Evolutionary conservation across 1,284 basidiomycete genomes (phyloP).

Genomic region (Mycosarcoma mackinlayi): DNA sequence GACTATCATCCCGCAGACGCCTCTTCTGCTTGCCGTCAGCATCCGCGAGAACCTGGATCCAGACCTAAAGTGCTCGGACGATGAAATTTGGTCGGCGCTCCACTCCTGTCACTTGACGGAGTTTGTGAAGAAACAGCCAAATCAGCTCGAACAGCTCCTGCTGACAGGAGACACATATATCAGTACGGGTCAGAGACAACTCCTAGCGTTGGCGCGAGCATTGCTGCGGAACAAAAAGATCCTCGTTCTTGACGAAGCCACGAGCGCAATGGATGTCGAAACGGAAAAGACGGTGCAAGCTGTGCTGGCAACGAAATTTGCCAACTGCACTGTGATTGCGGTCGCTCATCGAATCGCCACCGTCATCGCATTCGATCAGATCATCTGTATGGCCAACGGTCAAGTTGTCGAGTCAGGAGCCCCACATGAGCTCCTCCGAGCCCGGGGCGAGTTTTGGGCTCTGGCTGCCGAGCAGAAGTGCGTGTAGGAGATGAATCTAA

Average conservation of each 20-base stretch:
- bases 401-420: slow-evolving; percentile 73
- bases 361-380: slow-evolving; percentile 79
- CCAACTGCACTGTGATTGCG: slow-evolving; percentile 53
- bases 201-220: slow-evolving; percentile 71
- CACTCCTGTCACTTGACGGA: slow-evolving; percentile 51
- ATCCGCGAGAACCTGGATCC: slow-evolving; percentile 64
- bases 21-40: slow-evolving; percentile 55
- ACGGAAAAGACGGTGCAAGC: slow-evolving; percentile 74
- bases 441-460: slow-evolving; percentile 43
- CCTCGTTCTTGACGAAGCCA: slow-evolving; percentile 72
- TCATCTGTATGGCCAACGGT: slow-evolving; percentile 80
- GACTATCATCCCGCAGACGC: slow-evolving; percentile 62
- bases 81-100: slow-evolving; percentile 62
- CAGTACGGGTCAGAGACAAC: slow-evolving; percentile 64
- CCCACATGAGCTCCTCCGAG: slow-evolving; percentile 35
- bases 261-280: slow-evolving; percentile 43
- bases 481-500: slow-evolving; percentile 12
- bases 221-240: slow-evolving; percentile 72
- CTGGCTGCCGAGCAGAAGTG: slow-evolving; percentile 53
- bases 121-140: slow-evolving; percentile 46
- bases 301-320: slow-evolving; percentile 66
- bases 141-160: slow-evolving; percentile 41
- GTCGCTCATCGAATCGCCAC: slow-evolving; percentile 76
- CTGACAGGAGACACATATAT: slow-evolving; percentile 26
- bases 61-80: slow-evolving; percentile 43